Evolutionary conservation across 2,329 filamentous ascomycete genomes (phyloP), one percentile per base, ranked within the genome.

Genomic region (Paraphoma chrysanthemicola): DNA sequence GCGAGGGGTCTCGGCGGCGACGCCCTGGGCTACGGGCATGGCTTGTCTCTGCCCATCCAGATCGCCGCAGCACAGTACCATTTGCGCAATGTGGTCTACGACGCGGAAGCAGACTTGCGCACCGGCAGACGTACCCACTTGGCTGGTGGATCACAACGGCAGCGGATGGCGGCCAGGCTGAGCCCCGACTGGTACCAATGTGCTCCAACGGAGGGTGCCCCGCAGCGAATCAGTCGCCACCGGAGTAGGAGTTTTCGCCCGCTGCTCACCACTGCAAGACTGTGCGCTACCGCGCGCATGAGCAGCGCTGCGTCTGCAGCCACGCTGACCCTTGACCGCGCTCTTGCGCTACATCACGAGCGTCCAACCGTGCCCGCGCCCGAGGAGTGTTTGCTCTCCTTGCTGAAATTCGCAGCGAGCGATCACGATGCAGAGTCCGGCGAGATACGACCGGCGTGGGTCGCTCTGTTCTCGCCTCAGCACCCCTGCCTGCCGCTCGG

Each of bases 211-310:
- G 63, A 57, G 51, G n/a, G 4, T 18, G 48, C 50, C 52, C 63
- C 63, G 61, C 45, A 61, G 51, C 61, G 57, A 62, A 64, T 62
- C 52, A 55, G 43, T 59, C 48, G 57, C 57, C 41, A 12, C 45
- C 31, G 30, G 48, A 59, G 44, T 44, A 23, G 17, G 16, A 44
- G 16, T 14, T 18, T 29, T 46, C 42, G 50, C 33, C 38, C 43
- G 48, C 23, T n/a, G 43, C 14, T 46, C 3, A 23, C 3, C 23
- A 23, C 23, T 23, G 23, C 3, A 23, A 5, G 3, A 23, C 23
- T 23, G 23, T 23, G 29, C 44, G 44, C 44, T 46, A 46, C 44
- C 18, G n/a, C 44, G 12, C 44, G 29, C 28, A 46, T 11, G 23
- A 23, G 23, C 23, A 23, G 23, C 23, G 23, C 23, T 23, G 23